These are phyloP conservation scores for Nicotiana attenuata DNA, from an alignment of 257 asterid species.

Conservation along the genomic window DNA sequence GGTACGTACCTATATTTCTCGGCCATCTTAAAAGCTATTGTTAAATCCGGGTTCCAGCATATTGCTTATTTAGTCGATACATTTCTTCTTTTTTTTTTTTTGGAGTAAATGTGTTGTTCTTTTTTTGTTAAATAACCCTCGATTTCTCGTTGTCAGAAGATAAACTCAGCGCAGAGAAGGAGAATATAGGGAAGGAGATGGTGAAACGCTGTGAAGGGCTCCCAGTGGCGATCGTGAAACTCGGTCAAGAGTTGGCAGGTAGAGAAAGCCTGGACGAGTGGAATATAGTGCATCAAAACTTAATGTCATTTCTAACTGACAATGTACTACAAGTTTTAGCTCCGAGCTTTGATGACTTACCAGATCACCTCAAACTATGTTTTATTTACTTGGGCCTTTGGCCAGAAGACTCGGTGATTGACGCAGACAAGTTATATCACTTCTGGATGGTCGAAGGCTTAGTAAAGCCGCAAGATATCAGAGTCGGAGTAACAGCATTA, in stretches of 20 bases:
- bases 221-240: background rate
- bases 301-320: background rate
- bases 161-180: no score
- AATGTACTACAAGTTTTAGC: background rate
- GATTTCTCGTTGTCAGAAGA: background rate
- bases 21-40: no score
- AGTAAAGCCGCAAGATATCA: background rate
- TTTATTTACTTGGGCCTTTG: conserved; percentile 2
- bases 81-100: no score
- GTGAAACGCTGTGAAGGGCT: background rate
- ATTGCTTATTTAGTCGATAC: no score
- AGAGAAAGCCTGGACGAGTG: background rate
- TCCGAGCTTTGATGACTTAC: conserved; percentile 8
- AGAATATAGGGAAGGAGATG: background rate
- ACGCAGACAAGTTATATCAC: background rate
- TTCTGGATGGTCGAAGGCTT: conserved; percentile 13
- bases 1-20: no score
- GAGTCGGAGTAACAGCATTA: no score
- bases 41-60: no score
- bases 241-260: background rate
- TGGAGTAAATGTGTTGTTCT: no score
- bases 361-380: conserved; percentile 4
- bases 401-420: background rate
- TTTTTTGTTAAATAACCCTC: background rate
- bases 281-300: background rate